A percentile compares a stretch with the other conserved stretches of the same genome.
Conservation (phyloP, 2,329 filamentous ascomycete genomes). For the Ceratocystiopsis sp. region DNA sequence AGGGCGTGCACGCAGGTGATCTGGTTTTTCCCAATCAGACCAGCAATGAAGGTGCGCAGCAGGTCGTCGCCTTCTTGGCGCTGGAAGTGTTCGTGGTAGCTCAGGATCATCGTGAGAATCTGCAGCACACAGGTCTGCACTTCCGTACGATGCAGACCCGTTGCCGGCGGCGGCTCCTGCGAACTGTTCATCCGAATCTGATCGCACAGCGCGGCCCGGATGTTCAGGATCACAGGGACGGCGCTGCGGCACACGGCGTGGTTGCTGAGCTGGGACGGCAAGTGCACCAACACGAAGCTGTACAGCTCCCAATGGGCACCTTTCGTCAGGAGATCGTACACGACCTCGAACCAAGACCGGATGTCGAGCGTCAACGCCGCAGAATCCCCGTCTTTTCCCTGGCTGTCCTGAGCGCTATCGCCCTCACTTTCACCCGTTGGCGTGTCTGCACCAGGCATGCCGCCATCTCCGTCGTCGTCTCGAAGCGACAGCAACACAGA, state of each 20-base stretch:
- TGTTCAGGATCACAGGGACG: conserved; percentile 54
- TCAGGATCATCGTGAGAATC: conserved; percentile 69
- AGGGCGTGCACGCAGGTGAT: conserved; percentile 90
- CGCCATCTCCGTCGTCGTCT: conserved; percentile 6
- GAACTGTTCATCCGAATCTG: conserved; percentile 64
- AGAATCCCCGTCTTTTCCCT: neutral
- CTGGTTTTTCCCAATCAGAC: conserved; percentile 74
- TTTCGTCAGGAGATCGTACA: conserved; percentile 56
- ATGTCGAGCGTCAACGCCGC: conserved; percentile 31
- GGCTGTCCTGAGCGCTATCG: neutral
- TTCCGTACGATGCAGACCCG: conserved; percentile 70
- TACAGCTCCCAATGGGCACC: conserved; percentile 83
- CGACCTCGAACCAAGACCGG: conserved; percentile 56
- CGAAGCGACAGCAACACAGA: conserved; percentile 30
- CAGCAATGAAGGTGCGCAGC: conserved; percentile 69
- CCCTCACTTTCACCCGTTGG: neutral
- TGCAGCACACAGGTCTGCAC: conserved; percentile 82
- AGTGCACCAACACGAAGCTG: conserved; percentile 72
- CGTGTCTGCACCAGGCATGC: neutral
- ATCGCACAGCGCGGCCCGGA: conserved; percentile 65
- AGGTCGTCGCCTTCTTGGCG: conserved; percentile 81
- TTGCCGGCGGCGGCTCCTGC: conserved; percentile 63
- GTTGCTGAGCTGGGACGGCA: conserved; percentile 79
- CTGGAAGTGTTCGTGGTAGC: conserved; percentile 73
- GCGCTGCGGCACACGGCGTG: conserved; percentile 67